Conservation (phyloP, 805 yeast species). For the Candida awuae region DNA sequence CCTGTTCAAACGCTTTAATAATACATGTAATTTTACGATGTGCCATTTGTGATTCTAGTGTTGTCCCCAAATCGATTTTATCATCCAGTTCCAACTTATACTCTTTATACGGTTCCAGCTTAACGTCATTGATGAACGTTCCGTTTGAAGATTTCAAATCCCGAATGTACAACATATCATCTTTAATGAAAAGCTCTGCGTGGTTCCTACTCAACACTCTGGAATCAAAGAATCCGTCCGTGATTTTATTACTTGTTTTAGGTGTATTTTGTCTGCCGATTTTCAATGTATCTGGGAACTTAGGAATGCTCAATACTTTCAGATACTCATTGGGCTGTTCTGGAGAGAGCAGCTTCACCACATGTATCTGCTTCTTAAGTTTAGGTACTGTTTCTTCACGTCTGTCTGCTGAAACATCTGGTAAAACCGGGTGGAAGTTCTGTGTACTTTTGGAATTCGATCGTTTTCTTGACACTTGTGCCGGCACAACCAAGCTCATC, state of each 20-base stretch:
- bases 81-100: conserved; percentile 72
- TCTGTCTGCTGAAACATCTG: conserved; percentile 14
- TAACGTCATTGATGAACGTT: conserved; percentile 74
- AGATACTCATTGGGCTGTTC: conserved; percentile 60
- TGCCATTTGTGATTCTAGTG: conserved; percentile 58
- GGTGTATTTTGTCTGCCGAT: conserved; percentile 85
- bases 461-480: conserved; percentile 21
- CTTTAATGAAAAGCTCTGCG: conserved; percentile 74
- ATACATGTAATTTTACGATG: conserved; percentile 84
- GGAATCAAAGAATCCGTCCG: conserved; percentile 91
- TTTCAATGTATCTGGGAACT: conserved; percentile 72
- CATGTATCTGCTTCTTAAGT: conserved; percentile 36
- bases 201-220: conserved; percentile 89
- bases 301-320: conserved; percentile 73
- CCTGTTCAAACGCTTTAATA: conserved; percentile 64
- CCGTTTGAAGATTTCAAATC: conserved; percentile 94
- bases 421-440: conserved; percentile 25
- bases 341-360: conserved; percentile 65
- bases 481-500: too few species aligned
- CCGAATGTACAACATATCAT: conserved; percentile 57
- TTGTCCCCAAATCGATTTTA: conserved; percentile 87
- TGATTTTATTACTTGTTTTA: conserved; percentile 47
- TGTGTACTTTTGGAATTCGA: conserved; percentile 28
- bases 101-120: conserved; percentile 55
- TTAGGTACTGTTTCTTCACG: conserved; percentile 4